Conservation (phyloP, 2,329 filamentous ascomycete species). For the Aschersonia sp. region DNA sequence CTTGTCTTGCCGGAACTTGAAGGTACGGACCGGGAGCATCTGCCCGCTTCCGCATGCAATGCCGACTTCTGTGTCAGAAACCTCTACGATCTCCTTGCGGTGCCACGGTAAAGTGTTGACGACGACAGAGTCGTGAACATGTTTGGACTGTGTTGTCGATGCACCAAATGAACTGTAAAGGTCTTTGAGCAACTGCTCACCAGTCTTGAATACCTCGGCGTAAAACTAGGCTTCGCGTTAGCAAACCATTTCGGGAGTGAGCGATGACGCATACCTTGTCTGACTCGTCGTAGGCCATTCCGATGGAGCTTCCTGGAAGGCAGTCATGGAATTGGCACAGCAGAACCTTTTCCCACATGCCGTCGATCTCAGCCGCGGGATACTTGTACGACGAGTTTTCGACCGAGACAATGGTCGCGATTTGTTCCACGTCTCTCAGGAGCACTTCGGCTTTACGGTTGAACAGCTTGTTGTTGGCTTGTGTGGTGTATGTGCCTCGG, state of each 20-base stretch:
- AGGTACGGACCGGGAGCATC: constrained; percentile 32
- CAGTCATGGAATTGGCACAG: constrained; percentile 98
- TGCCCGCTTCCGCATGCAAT: constrained; percentile 43
- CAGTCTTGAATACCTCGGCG: constrained; percentile 64
- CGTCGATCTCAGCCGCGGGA: constrained; percentile 83
- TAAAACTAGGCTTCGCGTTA: constrained; percentile 46
- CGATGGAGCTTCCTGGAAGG: constrained; percentile 83
- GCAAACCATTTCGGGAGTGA: constrained; percentile 1
- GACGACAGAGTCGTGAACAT: constrained; percentile 39
- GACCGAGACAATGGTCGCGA: constrained; percentile 75
- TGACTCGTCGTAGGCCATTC: constrained; percentile 97
- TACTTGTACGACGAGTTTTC: constrained; percentile 65
- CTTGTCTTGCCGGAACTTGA: constrained; percentile 28
- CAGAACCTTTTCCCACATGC: constrained; percentile 86
- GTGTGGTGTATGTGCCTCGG: constrained; percentile 91
- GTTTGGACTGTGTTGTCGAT: constrained; percentile 22
- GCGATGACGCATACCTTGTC: constrained; percentile 46
- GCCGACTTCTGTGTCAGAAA: constrained; percentile 37
- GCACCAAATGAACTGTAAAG: constrained; percentile 55
- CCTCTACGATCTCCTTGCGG: constrained; percentile 56
- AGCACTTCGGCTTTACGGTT: constrained; percentile 77
- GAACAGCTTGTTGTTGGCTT: constrained; percentile 92
- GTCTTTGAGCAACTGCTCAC: constrained; percentile 55
- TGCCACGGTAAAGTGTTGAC: constrained; percentile 83
- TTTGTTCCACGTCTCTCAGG: constrained; percentile 73